A percentile compares a stretch with the other conserved stretches of the same genome.
Evolutionary conservation across 2,329 filamentous ascomycete species (phyloP).

Genomic region (Paracorniculantispora psalliotae): DNA sequence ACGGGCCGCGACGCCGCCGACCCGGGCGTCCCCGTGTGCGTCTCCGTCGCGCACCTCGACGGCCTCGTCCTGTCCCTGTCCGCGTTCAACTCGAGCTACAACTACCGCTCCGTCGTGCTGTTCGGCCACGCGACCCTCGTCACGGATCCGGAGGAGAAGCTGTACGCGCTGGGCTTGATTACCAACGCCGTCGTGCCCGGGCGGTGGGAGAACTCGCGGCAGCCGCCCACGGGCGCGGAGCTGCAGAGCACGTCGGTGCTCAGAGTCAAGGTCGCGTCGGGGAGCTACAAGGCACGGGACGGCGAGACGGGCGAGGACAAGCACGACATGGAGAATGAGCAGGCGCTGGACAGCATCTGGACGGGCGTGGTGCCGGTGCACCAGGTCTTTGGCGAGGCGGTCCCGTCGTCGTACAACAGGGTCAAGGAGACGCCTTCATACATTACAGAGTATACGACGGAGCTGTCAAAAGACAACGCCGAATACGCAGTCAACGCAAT

Average conservation of each 20-base stretch:
- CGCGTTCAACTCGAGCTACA: conserved; percentile 77
- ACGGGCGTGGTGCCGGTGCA: conserved; percentile 59
- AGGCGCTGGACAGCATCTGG: conserved; percentile 42
- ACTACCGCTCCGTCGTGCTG: conserved; percentile 76
- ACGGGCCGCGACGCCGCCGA: conserved; percentile 33
- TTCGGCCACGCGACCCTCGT: conserved; percentile 71
- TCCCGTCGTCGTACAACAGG: conserved; percentile 55
- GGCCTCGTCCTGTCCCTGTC: conserved; percentile 76
- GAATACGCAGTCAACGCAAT: conserved; percentile 25
- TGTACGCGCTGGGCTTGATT: conserved; percentile 74
- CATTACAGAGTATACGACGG: conserved; percentile 34
- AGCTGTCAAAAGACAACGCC: background rate
- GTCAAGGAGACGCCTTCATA: conserved; percentile 56
- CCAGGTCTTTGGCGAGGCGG: conserved; percentile 57
- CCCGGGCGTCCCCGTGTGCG: conserved; percentile 62
- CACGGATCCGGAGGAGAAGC: conserved; percentile 61
- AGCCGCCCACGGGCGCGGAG: conserved; percentile 68
- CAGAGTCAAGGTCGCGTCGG: conserved; percentile 61
- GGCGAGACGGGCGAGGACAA: conserved; percentile 57
- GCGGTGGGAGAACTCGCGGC: conserved; percentile 64
- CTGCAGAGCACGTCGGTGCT: conserved; percentile 71
- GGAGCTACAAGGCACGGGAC: conserved; percentile 68
- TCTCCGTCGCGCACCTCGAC: conserved; percentile 71
- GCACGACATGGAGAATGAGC: conserved; percentile 41
- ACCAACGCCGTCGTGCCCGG: conserved; percentile 67